phyloP scores from a whole-genome alignment of 2,329 filamentous ascomycete species.

The Sporothrix luriei region DNA sequence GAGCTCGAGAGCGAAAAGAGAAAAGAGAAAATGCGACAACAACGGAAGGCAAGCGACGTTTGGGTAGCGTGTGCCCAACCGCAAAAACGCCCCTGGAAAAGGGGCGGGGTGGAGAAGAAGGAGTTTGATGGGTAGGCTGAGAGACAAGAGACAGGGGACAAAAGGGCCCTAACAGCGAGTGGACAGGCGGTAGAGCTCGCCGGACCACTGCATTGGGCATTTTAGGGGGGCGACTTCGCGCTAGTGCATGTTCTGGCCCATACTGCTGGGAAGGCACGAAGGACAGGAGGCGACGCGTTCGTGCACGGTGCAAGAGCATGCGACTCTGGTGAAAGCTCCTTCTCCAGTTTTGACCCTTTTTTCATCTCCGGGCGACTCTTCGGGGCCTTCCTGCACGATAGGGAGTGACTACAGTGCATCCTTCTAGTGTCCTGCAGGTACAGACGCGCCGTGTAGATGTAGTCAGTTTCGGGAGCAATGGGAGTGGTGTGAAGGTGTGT shows the following conservation, averaged over 20 bases:
- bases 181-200: conserved; percentile 19
- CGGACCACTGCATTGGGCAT: conserved; percentile 16
- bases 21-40: not conserved
- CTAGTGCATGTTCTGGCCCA: conserved; percentile 20
- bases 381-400: not conserved
- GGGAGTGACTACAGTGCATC: not conserved
- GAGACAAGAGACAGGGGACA: not conserved
- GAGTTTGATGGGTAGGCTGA: not conserved
- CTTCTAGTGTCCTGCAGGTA: conserved; percentile 31
- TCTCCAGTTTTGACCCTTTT: conserved; percentile 7
- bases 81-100: conserved; percentile 5
- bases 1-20: not conserved
- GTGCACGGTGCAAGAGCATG: conserved; percentile 6
- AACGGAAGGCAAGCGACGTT: conserved; percentile 5
- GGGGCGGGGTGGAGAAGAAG: conserved; percentile 24
- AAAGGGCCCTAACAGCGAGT: not conserved
- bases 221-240: conserved; percentile 4
- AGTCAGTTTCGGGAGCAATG: not conserved
- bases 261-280: conserved; percentile 1
- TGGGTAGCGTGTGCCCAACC: conserved; percentile 6
- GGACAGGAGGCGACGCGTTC: not conserved
- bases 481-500: not conserved
- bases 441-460: not conserved
- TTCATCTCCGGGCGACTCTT: not conserved
- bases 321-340: not conserved